phyloP scores from a whole-genome alignment of 169 alveolate genomes.

The Babesia gibsoni region DNA sequence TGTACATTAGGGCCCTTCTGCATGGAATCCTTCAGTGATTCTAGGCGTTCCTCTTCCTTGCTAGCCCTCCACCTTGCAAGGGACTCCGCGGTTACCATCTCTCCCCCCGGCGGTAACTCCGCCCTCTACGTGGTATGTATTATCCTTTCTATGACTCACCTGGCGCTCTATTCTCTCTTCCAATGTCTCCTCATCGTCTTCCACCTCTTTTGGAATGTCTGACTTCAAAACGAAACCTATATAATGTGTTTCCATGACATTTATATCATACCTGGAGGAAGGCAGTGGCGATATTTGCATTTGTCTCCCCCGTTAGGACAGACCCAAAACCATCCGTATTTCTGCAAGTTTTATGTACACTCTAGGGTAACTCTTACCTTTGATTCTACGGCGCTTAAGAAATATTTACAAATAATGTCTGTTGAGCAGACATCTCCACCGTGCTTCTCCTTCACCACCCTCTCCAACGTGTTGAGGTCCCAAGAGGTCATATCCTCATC shows the following conservation, averaged over 20 bases:
- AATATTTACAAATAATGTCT: slow-evolving; percentile 92
- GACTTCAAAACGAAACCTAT: slow-evolving; percentile 50
- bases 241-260: background rate
- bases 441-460: slow-evolving; percentile 78
- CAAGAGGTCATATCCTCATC: slow-evolving; percentile 57
- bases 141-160: slow-evolving; percentile 8
- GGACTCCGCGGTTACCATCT: slow-evolving; percentile 62
- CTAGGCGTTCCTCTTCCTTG: slow-evolving; percentile 46
- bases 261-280: slow-evolving; percentile 90
- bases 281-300: slow-evolving; percentile 95
- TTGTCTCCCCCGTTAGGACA: slow-evolving; percentile 98
- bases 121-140: slow-evolving; percentile 54
- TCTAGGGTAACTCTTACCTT: slow-evolving; percentile 55
- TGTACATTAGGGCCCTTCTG: slow-evolving; percentile 45
- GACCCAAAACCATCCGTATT: slow-evolving; percentile 98
- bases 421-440: slow-evolving; percentile 76
- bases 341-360: slow-evolving; percentile 39
- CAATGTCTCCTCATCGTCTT: slow-evolving; percentile 63
- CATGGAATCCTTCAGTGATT: slow-evolving; percentile 50
- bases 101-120: slow-evolving; percentile 65
- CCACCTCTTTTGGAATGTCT: slow-evolving; percentile 63
- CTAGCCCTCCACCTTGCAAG: slow-evolving; percentile 56
- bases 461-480: slow-evolving; percentile 59
- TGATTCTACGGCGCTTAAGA: slow-evolving; percentile 95
- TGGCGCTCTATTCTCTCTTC: slow-evolving; percentile 66